Evolutionary conservation across 805 yeast genomes (phyloP).

Genomic region (Candida rishiriensis): DNA sequence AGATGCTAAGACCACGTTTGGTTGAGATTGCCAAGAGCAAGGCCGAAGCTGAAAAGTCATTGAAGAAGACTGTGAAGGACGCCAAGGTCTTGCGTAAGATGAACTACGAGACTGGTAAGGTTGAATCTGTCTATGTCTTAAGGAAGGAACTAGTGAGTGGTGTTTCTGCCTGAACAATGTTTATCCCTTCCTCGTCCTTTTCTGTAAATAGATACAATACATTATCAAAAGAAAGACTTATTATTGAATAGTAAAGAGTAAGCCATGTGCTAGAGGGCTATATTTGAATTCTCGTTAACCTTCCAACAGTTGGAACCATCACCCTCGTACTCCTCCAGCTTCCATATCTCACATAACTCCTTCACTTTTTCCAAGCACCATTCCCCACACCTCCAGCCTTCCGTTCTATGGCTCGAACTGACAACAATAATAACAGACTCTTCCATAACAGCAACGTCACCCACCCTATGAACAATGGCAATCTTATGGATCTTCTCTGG

Average conservation of each 20-base stretch:
- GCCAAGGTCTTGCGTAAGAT: slow-evolving; percentile 51
- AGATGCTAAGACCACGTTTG: slow-evolving; percentile 50
- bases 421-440: slow-evolving; percentile 44
- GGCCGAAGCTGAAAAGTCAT: slow-evolving; percentile 42
- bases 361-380: slow-evolving; percentile 43
- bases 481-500: slow-evolving; percentile 30
- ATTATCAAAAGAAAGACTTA: neutral
- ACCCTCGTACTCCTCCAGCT: slow-evolving; percentile 39
- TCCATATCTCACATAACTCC: slow-evolving; percentile 46
- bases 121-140: slow-evolving; percentile 52
- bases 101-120: slow-evolving; percentile 50
- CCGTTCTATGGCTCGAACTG: slow-evolving; percentile 41
- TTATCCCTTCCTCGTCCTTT: neutral
- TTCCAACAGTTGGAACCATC: slow-evolving; percentile 41
- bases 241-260: no score
- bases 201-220: neutral
- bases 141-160: slow-evolving; percentile 40
- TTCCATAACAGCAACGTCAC: slow-evolving; percentile 42
- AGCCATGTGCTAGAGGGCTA: slow-evolving; percentile 5
- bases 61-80: slow-evolving; percentile 39
- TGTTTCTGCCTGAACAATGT: no score
- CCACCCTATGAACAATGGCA: slow-evolving; percentile 42
- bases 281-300: slow-evolving; percentile 32
- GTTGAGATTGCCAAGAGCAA: slow-evolving; percentile 44
- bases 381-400: slow-evolving; percentile 44